Evolutionary conservation across 176 grass and related monocot genomes (phyloP), one percentile per base, ranked within the genome.

Genomic region (Ensete glaucum): DNA sequence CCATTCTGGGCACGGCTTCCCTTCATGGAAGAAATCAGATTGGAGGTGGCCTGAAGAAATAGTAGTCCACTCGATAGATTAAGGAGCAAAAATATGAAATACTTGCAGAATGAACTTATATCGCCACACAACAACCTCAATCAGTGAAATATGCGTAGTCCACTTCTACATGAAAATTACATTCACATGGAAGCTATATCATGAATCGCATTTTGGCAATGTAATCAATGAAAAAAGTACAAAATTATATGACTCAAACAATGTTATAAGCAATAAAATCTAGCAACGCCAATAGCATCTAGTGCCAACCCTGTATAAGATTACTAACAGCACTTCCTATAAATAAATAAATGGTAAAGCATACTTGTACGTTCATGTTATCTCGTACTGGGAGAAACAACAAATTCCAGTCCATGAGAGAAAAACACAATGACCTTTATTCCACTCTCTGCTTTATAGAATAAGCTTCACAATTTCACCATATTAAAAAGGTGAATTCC

Each of bases 11-110:
- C 17, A 4, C 84, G 84, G 25, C 87, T 74, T 56, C 90, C 90
- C 88, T 92, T 92, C 54, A 92, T 81, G 21, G 90, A 87, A 84
- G 90, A 73, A 23, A 89, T 52, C 43, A 83, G 80, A 29, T 89
- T 89, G 57, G 77, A 20, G 11, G 21, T 8, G 24, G 43, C 49
- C 75, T 77, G 49, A 6, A 77, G 20, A 76, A 65, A 65, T 16
- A 23, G 19, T 49, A 64, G 43, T 15, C 1, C 1, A 8, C 51
- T 22, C 21, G 53, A 77, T 15, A 26, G 11, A 77, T 77, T 5
- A 64, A 48, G 59, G 29, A 51, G 58, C 13, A 17, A 17, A 70
- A 50, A 17, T 53, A 51, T 52, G 12, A 65, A 55, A 65, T 25
- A 15, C 9, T 52, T 52, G 58, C 11, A 52, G 19, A 9, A 76